Evolutionary conservation across 2,329 filamentous ascomycete genomes (phyloP).

Genomic region (Periconia macrospinosa): DNA sequence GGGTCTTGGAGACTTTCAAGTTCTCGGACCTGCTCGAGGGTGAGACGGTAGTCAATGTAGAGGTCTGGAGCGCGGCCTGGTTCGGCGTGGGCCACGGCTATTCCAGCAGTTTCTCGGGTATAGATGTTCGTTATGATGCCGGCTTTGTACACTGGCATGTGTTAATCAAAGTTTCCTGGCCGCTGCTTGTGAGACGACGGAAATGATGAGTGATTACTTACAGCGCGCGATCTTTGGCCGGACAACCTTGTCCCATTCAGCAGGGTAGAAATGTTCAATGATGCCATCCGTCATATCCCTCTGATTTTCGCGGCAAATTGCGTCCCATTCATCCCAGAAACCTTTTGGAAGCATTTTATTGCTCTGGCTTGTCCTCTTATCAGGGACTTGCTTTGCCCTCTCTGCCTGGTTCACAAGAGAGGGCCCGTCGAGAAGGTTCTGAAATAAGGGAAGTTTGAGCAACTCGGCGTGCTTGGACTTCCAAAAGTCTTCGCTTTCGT

Average conservation of each 20-base stretch:
- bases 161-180: too few relatives aligned
- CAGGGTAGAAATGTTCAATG: conserved; percentile 32
- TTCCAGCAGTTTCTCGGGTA: conserved; percentile 33
- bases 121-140: conserved; percentile 46
- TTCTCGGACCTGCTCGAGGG: conserved; percentile 19
- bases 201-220: too few relatives aligned
- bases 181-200: too few relatives aligned
- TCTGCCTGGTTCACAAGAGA: conserved; percentile 44
- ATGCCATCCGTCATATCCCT: conserved; percentile 7
- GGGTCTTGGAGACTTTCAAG: conserved; percentile 38
- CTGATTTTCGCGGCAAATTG: conserved; percentile 18
- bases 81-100: conserved; percentile 44
- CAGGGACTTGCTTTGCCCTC: conserved; percentile 42
- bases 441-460: conserved; percentile 35
- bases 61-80: conserved; percentile 42
- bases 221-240: conserved; percentile 50
- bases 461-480: conserved; percentile 33
- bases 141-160: conserved; percentile 40
- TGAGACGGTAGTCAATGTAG: conserved; percentile 48
- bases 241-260: conserved; percentile 46
- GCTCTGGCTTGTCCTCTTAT: conserved; percentile 43
- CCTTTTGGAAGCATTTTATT: conserved; percentile 40
- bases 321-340: conserved; percentile 45
- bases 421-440: not conserved
- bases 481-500: conserved; percentile 39